Base-by-base conservation (phyloP, 2,329 filamentous ascomycete species). In the Fusarium sp. region DNA sequence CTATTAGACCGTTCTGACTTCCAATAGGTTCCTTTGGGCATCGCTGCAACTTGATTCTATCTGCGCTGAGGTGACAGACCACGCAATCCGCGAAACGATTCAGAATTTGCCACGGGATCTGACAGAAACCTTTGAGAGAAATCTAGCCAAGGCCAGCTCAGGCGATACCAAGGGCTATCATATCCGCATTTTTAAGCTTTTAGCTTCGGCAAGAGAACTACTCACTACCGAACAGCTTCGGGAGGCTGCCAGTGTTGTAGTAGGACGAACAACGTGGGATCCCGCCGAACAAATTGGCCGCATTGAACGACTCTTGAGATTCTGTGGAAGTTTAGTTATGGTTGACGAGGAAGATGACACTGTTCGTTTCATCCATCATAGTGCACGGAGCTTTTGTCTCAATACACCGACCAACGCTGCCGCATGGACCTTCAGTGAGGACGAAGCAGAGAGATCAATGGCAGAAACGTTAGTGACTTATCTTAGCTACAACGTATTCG, bases 221-320 rank as follows among this genome's bases (percentile, higher is more conserved):
- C 63, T 85, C 12, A 80, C 78, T 1, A 68, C 54, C 0, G 74
- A 81, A 0, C 80, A 85, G 54, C 72, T 86, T 52, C 76, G 78
- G 23, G 83, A 85, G 75, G 82, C 82, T 9, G 56, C 84, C 0
- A 83, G 82, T 19, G 81, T 86, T 0, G 63, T 66, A 5, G 78
- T 80, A 10, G 81, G 82, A 3, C 69, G 82, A 18, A 54, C 70
- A 1, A 35, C 37, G 2, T 82, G 79, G 80, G 61, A 78, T 19
- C 71, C 70, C 1, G 38, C 43, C 25, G 23, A 23, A 6, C 53
- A 70, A 1, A n/a, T 74, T 5, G 81, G 80, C 25, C 64, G 81
- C 21, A 69, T 82, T 1, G 63, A 74, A 33, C 57, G 69, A 1
- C 60, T 70, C 4, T 57, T 83, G 5, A 64, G 65, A 19, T 81